Conservation (phyloP, 2,329 filamentous ascomycete genomes). For the Mariannaea sp. region DNA sequence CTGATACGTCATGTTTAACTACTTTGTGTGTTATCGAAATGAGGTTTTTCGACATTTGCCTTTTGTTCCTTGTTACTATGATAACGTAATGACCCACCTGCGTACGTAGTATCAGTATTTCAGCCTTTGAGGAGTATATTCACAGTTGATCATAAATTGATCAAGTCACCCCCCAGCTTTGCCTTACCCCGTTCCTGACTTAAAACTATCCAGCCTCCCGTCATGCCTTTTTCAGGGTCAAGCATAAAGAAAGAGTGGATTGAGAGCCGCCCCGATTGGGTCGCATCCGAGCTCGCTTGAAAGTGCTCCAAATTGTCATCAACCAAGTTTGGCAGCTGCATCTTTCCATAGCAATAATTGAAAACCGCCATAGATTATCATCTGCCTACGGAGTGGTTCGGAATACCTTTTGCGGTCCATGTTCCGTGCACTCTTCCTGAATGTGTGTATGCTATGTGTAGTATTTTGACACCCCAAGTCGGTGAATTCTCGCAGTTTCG, state of each 20-base stretch:
- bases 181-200: too few species aligned
- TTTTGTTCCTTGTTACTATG: too few species aligned
- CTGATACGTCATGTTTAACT: constrained; percentile 22
- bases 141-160: too few species aligned
- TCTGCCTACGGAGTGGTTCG: too few species aligned
- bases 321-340: constrained; percentile 14
- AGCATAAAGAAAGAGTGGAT: constrained; percentile 18
- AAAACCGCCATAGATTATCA: neutral
- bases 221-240: constrained; percentile 6
- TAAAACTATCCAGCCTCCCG: too few species aligned
- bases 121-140: too few species aligned
- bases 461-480: neutral
- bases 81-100: too few species aligned
- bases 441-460: too few species aligned
- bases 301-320: neutral
- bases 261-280: constrained; percentile 18
- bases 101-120: too few species aligned
- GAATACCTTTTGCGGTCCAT: too few species aligned
- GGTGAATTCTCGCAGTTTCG: constrained; percentile 12
- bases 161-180: too few species aligned
- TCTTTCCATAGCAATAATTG: constrained; percentile 1
- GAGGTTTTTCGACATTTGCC: neutral
- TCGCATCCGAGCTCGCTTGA: constrained; percentile 14
- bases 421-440: too few species aligned
- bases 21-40: constrained; percentile 9